Base-by-base conservation (phyloP, 2,329 filamentous ascomycete genomes). In the Cucurbitaria berberidis region DNA sequence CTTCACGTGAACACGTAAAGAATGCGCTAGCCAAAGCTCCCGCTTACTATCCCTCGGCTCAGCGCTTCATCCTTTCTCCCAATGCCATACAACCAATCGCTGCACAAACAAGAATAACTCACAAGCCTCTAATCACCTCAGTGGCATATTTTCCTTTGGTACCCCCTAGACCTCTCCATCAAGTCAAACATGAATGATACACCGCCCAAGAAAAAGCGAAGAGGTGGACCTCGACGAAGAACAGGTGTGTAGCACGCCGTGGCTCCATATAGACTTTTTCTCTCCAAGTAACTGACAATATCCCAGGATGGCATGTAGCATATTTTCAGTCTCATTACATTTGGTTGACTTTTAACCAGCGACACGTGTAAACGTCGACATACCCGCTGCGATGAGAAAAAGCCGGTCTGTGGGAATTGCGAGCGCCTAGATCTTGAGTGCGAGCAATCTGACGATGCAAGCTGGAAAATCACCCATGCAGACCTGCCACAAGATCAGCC, bases 321-420 rank as follows among this genome's bases (percentile, higher is more conserved):
- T 13, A 15, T 27, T 13, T 13, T 19, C 3, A n/a, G 2, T 34
- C 24, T 16, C 2, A 9, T 19, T 32, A 19, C 6, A 27, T 8
- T 8, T 40, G 13, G 51, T 24, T 63, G 19, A 57, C 39, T 18
- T 29, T 39, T 2, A 10, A 38, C n/a, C 36, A 74, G 71, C 46
- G 46, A 67, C 24, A 73, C 70, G 3, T 73, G 70, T 43, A 74
- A 73, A 53, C 56, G 64, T 2, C 60, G 71, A n/a, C 70, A 74
- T 45, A 67, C 63, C 16, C 64, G 70, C 19, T 74, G 71, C 45
- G 71, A 74, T 21, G 72, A 74, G 45, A 66, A 59, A 41, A 72
- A 63, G 24, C 72, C 71, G 11, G 51, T 66, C 11, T 74, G 72
- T 45, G 61, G 70, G n/a, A 73, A 66, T 24, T 73, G 70, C 40